These are phyloP conservation scores for Saccharomyces pastorianus DNA, from an alignment of 1,139 yeast species.

Conservation along the genomic window DNA sequence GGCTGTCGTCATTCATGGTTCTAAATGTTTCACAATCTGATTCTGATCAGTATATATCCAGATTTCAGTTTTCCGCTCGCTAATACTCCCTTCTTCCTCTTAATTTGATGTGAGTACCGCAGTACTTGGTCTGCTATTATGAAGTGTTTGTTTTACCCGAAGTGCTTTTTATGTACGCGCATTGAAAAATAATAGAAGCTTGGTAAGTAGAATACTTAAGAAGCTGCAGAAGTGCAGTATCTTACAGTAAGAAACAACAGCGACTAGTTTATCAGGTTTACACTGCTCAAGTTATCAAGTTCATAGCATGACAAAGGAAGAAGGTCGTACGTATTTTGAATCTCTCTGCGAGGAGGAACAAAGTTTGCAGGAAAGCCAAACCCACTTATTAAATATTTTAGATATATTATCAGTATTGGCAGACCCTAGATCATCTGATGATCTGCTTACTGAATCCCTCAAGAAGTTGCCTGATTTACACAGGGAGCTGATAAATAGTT, in stretches of 20 bases:
- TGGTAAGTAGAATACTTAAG: background rate
- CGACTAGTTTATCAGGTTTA: background rate
- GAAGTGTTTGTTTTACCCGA: background rate
- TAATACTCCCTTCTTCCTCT: background rate
- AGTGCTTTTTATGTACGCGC: background rate
- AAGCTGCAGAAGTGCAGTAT: background rate
- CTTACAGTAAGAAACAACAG: background rate
- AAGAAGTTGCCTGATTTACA: slow-evolving; percentile 9
- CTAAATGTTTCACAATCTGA: no score
- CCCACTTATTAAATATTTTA: slow-evolving; percentile 12
- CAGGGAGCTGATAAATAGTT: slow-evolving; percentile 9
- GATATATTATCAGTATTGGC: slow-evolving; percentile 13
- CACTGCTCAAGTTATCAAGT: background rate
- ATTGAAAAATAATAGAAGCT: background rate
- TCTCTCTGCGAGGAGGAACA: slow-evolving; percentile 26
- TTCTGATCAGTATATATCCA: background rate
- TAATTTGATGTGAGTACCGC: background rate
- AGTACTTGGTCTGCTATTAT: background rate
- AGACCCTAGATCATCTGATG: slow-evolving; percentile 13
- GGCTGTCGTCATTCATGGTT: slow-evolving; percentile 5
- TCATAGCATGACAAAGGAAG: background rate
- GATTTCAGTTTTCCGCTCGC: background rate
- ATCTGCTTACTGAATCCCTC: slow-evolving; percentile 9
- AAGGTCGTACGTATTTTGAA: slow-evolving; percentile 17
- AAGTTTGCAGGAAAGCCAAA: slow-evolving; percentile 16